phyloP scores from a whole-genome alignment of 371 early-diverging fungal genomes.

The Syncephalastrum contaminatum region DNA sequence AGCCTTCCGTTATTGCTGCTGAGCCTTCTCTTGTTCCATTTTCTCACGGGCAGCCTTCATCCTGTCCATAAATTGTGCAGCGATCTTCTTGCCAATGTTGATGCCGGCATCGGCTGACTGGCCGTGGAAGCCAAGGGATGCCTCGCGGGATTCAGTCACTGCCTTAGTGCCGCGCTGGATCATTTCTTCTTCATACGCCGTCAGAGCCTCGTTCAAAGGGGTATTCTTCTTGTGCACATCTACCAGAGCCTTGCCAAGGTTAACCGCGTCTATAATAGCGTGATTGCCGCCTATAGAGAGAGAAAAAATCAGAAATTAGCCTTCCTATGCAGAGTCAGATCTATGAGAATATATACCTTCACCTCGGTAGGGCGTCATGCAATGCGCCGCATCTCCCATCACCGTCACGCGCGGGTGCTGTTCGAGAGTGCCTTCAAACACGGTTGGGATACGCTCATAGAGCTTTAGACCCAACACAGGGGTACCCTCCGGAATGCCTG shows the following conservation, averaged over 20 bases:
- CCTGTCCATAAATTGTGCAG: constrained; percentile 14
- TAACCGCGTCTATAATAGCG: constrained; percentile 15
- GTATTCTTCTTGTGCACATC: neutral
- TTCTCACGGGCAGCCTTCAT: constrained; percentile 27
- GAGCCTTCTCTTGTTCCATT: constrained; percentile 29
- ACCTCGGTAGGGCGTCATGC: constrained; percentile 14
- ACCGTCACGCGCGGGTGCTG: constrained; percentile 4
- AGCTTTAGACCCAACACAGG: neutral
- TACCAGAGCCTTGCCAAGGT: constrained; percentile 5
- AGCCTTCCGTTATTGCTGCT: too few relatives aligned
- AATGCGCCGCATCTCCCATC: constrained; percentile 13
- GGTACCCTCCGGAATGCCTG: constrained; percentile 1
- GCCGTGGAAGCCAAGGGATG: neutral
- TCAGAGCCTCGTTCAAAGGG: constrained; percentile 6
- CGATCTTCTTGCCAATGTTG: too few relatives aligned
- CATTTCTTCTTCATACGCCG: constrained; percentile 12
- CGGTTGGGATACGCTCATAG: constrained; percentile 14
- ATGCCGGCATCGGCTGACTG: too few relatives aligned
- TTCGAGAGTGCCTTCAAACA: constrained; percentile 8
- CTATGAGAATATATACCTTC: constrained; percentile 6
- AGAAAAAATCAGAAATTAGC: neutral
- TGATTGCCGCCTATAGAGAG: constrained; percentile 13
- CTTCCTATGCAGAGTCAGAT: too few relatives aligned
- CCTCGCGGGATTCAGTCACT: constrained; percentile 10
- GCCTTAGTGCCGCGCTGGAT: constrained; percentile 9